A percentile compares a stretch with the other conserved stretches of the same genome.
Conservation (phyloP, 23 red algal species). For the Gracilaria vermiculophylla region DNA sequence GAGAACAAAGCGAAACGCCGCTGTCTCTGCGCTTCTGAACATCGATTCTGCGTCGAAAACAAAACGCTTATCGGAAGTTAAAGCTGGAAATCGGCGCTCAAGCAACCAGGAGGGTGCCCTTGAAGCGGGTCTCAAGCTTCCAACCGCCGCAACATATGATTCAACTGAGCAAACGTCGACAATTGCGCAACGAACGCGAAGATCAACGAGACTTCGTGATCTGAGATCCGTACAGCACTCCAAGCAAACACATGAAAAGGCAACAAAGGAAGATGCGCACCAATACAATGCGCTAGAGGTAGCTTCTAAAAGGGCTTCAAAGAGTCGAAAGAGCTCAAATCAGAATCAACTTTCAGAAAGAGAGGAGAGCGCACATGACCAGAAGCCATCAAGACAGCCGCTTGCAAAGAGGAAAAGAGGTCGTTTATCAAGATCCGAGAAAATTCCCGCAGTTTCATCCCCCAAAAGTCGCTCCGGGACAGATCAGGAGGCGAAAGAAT, state of each 20-base stretch:
- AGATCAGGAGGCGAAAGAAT: background rate
- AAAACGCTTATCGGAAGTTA: too few species aligned
- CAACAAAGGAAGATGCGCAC: too few species aligned
- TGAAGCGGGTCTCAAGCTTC: too few species aligned
- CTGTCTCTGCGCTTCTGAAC: too few species aligned
- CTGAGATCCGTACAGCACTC: background rate
- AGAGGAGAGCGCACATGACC: background rate
- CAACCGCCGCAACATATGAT: background rate
- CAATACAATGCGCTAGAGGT: background rate
- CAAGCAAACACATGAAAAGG: background rate
- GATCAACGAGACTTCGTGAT: background rate
- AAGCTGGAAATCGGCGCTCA: too few species aligned
- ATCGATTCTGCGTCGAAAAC: too few species aligned
- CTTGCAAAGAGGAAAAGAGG: background rate
- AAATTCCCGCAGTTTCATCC: background rate
- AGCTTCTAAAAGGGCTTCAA: background rate
- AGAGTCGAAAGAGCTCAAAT: background rate
- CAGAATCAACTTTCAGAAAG: background rate
- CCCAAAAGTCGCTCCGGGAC: background rate
- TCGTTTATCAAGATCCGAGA: background rate
- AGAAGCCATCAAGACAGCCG: background rate
- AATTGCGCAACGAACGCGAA: background rate
- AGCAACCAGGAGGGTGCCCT: too few species aligned
- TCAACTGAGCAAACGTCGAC: background rate
- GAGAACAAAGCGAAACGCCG: too few species aligned